Evolutionary conservation across 1,139 yeast species (phyloP).

Genomic region (Hemisphaericaspora xylanilytica): DNA sequence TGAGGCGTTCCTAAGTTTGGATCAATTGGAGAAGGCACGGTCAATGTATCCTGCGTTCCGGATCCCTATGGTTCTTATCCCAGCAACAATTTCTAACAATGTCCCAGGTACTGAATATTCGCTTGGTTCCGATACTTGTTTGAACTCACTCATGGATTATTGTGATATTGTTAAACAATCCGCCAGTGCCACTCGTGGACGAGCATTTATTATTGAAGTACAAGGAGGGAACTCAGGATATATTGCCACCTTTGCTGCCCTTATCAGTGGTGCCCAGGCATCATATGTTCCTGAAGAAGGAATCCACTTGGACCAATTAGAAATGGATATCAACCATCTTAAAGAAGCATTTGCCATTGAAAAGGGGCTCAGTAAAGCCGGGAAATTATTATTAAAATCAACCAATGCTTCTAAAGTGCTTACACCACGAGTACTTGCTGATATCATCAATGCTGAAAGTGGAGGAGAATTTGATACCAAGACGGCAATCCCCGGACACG

Average conservation of each 20-base stretch:
- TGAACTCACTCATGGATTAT: slow-evolving; percentile 69
- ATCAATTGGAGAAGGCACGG: slow-evolving; percentile 65
- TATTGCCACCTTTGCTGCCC: slow-evolving; percentile 67
- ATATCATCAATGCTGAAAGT: slow-evolving; percentile 77
- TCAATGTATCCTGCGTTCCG: slow-evolving; percentile 66
- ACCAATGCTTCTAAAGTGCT: slow-evolving; percentile 82
- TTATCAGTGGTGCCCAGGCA: slow-evolving; percentile 72
- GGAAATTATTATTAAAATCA: slow-evolving; percentile 81
- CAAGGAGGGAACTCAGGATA: slow-evolving; percentile 86
- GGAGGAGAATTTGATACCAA: slow-evolving; percentile 80
- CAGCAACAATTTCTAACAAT: slow-evolving; percentile 81
- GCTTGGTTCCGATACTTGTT: slow-evolving; percentile 74
- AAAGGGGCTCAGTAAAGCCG: slow-evolving; percentile 63
- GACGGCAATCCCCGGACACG: slow-evolving; percentile 97
- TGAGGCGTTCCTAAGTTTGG: slow-evolving; percentile 71
- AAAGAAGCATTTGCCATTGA: slow-evolving; percentile 57
- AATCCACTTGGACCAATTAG: slow-evolving; percentile 54
- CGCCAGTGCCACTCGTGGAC: slow-evolving; percentile 74
- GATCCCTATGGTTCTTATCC: slow-evolving; percentile 75
- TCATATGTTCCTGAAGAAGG: slow-evolving; percentile 76
- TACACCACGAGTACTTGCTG: slow-evolving; percentile 77
- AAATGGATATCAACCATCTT: slow-evolving; percentile 59
- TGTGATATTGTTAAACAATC: slow-evolving; percentile 79
- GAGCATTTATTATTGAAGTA: slow-evolving; percentile 80
- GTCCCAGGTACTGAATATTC: slow-evolving; percentile 86